Evolutionary conservation across 2,329 filamentous ascomycete genomes (phyloP).

Genomic region (Hypomyces rosellus): DNA sequence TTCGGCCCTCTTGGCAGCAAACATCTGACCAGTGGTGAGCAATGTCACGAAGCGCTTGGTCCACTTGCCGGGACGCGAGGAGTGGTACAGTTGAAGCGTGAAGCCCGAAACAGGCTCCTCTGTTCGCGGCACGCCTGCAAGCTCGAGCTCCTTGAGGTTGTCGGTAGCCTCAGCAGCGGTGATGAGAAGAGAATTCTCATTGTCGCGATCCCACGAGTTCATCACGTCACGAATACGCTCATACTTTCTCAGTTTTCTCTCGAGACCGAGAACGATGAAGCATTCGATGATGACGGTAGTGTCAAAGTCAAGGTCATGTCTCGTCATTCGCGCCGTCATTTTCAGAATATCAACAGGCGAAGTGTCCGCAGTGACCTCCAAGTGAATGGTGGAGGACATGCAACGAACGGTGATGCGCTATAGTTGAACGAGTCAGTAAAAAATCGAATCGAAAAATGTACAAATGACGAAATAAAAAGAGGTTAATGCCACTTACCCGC

Average conservation of each 20-base stretch:
- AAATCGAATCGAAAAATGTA: neutral
- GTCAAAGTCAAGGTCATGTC: constrained; percentile 56
- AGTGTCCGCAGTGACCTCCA: constrained; percentile 70
- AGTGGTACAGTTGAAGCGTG: constrained; percentile 70
- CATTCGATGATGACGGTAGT: constrained; percentile 70
- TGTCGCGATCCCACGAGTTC: constrained; percentile 86
- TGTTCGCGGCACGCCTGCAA: constrained; percentile 53
- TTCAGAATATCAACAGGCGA: constrained; percentile 67
- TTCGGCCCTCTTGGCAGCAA: constrained; percentile 63
- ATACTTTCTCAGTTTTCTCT: constrained; percentile 76
- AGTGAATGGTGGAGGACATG: constrained; percentile 58
- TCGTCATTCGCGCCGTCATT: constrained; percentile 57
- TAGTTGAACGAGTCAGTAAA: neutral
- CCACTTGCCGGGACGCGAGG: constrained; percentile 79
- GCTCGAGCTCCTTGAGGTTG: constrained; percentile 56
- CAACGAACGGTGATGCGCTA: constrained; percentile 68
- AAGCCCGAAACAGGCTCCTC: constrained; percentile 58
- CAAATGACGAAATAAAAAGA: constrained; percentile 6
- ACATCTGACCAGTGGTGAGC: constrained; percentile 64
- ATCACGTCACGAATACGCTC: constrained; percentile 81
- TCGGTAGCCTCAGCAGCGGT: constrained; percentile 50
- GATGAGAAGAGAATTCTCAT: constrained; percentile 67
- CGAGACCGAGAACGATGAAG: constrained; percentile 68
- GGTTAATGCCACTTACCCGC: constrained; percentile 46
- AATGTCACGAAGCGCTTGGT: constrained; percentile 76